Base-by-base conservation (phyloP, 805 yeast species). In the Debaryomyces prosopidis region DNA sequence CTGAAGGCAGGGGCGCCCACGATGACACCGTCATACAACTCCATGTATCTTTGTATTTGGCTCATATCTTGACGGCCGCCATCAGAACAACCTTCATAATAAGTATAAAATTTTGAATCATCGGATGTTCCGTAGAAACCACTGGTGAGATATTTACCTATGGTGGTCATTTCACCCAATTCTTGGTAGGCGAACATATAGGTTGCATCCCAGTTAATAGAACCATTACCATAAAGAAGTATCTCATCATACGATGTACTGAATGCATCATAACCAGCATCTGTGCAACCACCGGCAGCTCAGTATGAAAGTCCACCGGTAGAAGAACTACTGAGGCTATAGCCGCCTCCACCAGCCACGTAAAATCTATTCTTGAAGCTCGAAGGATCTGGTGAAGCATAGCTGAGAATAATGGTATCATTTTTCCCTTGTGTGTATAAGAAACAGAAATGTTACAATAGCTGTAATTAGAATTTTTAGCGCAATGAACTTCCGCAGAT, bases 161-260 rank as follows among this genome's bases (percentile, higher is more conserved):
- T 20, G n/a, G 19, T 36, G 20, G 45, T 42, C 45, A 42, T 11
- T 36, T 42, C 45, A 15, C 45, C 40, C 41, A 42, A 42, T 10
- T 34, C 45, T 42, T 42, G 45, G 40, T 36, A 42, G 6, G 39
- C 45, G 28, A 42, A 42, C 45, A 42, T 42, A 19, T 42, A 42
- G 5, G 45, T 35, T 16, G 41, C 45, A 23, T 42, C 41, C 45
- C 45, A 42, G 41, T 42, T 42, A 36, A 42, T 42, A 23, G 41
- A 36, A 26, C 45, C 45, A 36, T 42, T 42, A 17, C 45, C 45
- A 20, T 35, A 42, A 35, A 42, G 41, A 26, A 42, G 41, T 6
- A 15, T 23, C 11, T 35, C 40, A 28, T 42, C 45, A 19, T 35
- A 35, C 5, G 23, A 12, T 12, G 36, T 12, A 17, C 34, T 26